Conservation (phyloP, 139 green algal species). For the Mesotaenium endlicherianum region DNA sequence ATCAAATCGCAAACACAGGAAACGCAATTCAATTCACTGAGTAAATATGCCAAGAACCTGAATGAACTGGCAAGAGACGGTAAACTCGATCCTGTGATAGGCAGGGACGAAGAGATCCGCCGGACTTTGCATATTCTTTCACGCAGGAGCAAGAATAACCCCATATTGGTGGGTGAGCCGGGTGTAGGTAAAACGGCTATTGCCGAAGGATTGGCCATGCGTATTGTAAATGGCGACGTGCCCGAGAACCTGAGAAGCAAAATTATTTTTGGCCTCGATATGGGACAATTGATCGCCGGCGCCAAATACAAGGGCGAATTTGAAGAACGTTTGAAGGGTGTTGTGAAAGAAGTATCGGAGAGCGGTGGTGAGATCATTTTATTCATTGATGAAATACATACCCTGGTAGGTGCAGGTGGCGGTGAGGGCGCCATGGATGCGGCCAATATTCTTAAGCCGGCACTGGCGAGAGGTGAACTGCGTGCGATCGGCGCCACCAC, state of each 20-base stretch:
- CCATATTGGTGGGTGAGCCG: conserved; percentile 59
- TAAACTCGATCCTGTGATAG: conserved; percentile 45
- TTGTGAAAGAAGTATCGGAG: conserved; percentile 63
- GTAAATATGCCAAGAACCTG: too few relatives aligned
- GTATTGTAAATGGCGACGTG: conserved; percentile 75
- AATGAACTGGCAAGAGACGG: background rate
- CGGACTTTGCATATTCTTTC: conserved; percentile 9
- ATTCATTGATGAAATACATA: conserved; percentile 61
- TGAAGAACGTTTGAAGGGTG: conserved; percentile 51
- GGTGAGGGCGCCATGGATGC: conserved; percentile 71
- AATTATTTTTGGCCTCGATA: conserved; percentile 51
- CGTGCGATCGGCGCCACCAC: conserved; percentile 33
- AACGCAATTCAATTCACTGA: too few relatives aligned
- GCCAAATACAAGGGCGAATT: conserved; percentile 60
- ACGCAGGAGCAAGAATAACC: conserved; percentile 36
- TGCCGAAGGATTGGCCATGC: conserved; percentile 82
- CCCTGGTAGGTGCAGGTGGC: conserved; percentile 57
- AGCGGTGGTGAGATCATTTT: conserved; percentile 52
- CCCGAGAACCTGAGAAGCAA: conserved; percentile 43
- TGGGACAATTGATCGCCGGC: conserved; percentile 33
- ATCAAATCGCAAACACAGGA: too few relatives aligned
- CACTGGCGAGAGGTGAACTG: conserved; percentile 63
- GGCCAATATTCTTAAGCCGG: conserved; percentile 83
- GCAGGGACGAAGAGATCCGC: conserved; percentile 18
- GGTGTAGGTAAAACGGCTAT: conserved; percentile 54